Conservation (phyloP, 1,139 yeast genomes). For the Yamadazyma triangularis region DNA sequence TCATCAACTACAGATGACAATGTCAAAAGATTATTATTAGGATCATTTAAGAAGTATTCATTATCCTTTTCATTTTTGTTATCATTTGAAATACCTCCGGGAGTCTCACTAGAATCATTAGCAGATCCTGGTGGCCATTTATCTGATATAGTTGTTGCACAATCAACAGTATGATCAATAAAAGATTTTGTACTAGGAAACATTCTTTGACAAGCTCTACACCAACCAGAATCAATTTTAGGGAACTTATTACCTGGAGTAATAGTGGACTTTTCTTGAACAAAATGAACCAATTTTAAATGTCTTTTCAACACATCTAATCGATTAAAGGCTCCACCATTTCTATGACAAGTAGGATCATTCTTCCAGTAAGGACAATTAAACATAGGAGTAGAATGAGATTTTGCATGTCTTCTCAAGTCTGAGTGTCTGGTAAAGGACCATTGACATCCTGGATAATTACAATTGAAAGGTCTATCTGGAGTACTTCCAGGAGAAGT, state of each 20-base stretch:
- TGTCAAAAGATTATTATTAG: constrained; percentile 12
- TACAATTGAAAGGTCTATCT: constrained; percentile 39
- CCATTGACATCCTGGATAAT: constrained; percentile 56
- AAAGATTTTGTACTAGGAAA: constrained; percentile 56
- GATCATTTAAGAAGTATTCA: constrained; percentile 9
- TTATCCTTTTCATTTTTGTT: constrained; percentile 1
- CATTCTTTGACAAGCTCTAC: constrained; percentile 56
- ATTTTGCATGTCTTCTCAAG: constrained; percentile 58
- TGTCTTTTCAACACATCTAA: constrained; percentile 70
- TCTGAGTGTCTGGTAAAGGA: constrained; percentile 65
- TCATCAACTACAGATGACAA: constrained; percentile 13
- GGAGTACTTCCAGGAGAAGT: constrained; percentile 2
- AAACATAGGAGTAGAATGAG: constrained; percentile 60
- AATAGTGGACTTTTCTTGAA: constrained; percentile 38
- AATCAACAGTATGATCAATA: constrained; percentile 61
- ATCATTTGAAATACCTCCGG: background rate
- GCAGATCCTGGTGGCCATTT: constrained; percentile 20
- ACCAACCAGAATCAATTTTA: constrained; percentile 57
- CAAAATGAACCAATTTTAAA: constrained; percentile 60
- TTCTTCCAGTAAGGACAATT: constrained; percentile 69
- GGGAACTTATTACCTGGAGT: constrained; percentile 9
- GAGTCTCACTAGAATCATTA: constrained; percentile 4
- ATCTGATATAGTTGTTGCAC: constrained; percentile 42
- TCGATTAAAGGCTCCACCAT: constrained; percentile 68
- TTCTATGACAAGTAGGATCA: constrained; percentile 66